Conservation (phyloP, 202 grass and related monocot genomes). For the Zizania palustris region DNA sequence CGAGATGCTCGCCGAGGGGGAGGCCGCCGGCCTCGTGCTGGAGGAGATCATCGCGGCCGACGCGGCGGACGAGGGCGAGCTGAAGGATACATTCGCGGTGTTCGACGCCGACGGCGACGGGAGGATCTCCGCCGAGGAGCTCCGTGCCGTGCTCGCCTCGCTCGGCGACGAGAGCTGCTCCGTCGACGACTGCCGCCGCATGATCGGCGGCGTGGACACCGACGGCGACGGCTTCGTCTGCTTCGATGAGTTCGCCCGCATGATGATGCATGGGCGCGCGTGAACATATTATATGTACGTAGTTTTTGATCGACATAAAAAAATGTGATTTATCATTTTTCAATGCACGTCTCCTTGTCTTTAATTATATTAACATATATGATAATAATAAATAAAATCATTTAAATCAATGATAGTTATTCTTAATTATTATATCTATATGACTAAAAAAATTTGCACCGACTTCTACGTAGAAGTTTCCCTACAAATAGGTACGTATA, state of each 20-base stretch:
- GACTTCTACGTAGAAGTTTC: not conserved
- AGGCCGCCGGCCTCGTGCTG: constrained; percentile 2
- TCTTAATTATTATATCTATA: no score
- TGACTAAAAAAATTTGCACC: not conserved
- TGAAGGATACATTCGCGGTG: constrained; percentile 59
- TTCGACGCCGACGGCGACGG: constrained; percentile 79
- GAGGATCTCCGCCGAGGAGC: constrained; percentile 77
- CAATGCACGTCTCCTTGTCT: no score
- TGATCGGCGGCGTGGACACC: constrained; percentile 66
- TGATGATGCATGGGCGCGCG: constrained; percentile 47
- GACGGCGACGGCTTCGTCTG: constrained; percentile 78
- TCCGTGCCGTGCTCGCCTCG: constrained; percentile 45
- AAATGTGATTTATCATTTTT: no score
- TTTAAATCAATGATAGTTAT: no score
- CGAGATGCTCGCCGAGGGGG: constrained; percentile 48
- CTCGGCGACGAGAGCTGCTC: constrained; percentile 63
- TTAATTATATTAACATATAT: no score
- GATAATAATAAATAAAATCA: no score
- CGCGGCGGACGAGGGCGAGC: constrained; percentile 55
- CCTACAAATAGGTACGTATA: no score
- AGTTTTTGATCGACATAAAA: not conserved
- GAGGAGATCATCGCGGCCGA: constrained; percentile 34
- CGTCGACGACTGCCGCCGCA: constrained; percentile 74
- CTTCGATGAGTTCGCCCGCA: constrained; percentile 65
- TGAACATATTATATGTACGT: not conserved